Conservation (phyloP, 441 rosid species). For the Gossypium gossypioides region DNA sequence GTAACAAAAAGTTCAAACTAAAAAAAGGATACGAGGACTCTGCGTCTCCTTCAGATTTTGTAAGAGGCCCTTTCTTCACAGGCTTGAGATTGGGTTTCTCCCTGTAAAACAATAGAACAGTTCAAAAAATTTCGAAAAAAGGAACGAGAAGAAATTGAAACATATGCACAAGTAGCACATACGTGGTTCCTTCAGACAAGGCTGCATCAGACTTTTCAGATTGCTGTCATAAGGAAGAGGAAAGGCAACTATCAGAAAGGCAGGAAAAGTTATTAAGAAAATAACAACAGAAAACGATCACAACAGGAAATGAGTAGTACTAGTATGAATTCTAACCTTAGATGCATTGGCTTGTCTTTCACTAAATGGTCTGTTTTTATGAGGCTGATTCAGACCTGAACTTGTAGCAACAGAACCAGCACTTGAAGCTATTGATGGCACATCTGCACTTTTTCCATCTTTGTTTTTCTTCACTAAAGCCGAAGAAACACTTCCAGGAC, state of each 20-base stretch:
- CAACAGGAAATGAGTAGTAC: background rate
- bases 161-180: constrained; percentile 23
- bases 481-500: constrained; percentile 32
- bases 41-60: constrained; percentile 50
- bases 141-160: constrained; percentile 2
- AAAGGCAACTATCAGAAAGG: constrained; percentile 23
- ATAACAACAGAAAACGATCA: background rate
- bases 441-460: constrained; percentile 37
- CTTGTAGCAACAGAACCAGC: constrained; percentile 40
- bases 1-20: constrained; percentile 5
- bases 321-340: constrained; percentile 30
- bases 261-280: background rate
- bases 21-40: constrained; percentile 65
- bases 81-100: constrained; percentile 49
- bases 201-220: constrained; percentile 44
- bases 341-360: constrained; percentile 38
- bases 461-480: constrained; percentile 37
- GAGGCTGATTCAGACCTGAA: constrained; percentile 35
- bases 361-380: constrained; percentile 42
- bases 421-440: constrained; percentile 28
- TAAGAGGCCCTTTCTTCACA: constrained; percentile 43
- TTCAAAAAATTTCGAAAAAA: constrained; percentile 16
- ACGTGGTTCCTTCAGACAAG: constrained; percentile 41
- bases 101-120: constrained; percentile 41
- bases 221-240: constrained; percentile 32